These are phyloP conservation scores for Diospyros lotus DNA, from an alignment of 148 eudicot species.

Conservation along the genomic window DNA sequence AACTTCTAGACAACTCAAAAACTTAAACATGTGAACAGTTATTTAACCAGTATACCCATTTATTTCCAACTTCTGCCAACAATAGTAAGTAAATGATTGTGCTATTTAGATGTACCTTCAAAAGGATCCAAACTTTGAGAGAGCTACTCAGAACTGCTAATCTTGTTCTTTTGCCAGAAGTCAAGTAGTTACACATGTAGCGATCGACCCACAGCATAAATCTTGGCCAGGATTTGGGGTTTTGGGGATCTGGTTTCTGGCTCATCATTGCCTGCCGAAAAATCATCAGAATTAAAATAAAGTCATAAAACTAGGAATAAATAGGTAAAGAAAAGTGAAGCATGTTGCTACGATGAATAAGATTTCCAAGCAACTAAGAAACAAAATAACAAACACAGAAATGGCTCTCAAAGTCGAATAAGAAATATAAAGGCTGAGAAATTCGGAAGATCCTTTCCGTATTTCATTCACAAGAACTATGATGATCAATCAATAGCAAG, in stretches of 20 bases:
- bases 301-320: not conserved
- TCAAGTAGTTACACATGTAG: constrained; percentile 75
- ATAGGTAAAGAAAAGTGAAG: constrained; percentile 5
- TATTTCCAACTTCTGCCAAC: not conserved
- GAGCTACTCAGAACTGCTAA: constrained; percentile 82
- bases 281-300: not conserved
- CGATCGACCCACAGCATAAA: constrained; percentile 70
- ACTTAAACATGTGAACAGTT: not conserved
- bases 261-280: constrained; percentile 50
- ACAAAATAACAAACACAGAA: not conserved
- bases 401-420: not conserved
- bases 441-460: constrained; percentile 5
- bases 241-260: constrained; percentile 66
- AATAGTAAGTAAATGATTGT: not conserved
- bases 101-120: constrained; percentile 51
- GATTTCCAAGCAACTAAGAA: not conserved
- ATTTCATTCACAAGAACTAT: not conserved
- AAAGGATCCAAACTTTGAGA: constrained; percentile 87
- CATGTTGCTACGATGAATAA: not conserved
- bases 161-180: constrained; percentile 71
- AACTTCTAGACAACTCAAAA: not conserved
- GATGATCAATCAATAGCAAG: not conserved
- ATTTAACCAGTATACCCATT: not conserved
- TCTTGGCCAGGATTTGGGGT: constrained; percentile 85
- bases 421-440: not conserved